Evolutionary conservation across 2,329 filamentous ascomycete genomes (phyloP).

Genomic region (Penicillium nordicum): DNA sequence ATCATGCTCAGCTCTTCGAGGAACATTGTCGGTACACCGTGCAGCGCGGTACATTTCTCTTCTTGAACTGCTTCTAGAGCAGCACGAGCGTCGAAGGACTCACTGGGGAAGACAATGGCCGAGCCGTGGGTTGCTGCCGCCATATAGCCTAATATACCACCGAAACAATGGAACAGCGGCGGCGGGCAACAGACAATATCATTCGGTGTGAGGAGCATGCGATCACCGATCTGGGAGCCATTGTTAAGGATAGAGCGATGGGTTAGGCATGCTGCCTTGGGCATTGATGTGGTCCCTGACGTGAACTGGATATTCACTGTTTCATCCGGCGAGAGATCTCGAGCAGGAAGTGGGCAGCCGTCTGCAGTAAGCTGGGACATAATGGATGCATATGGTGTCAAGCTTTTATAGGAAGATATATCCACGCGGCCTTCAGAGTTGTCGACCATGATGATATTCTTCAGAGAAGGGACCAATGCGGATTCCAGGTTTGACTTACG

Average conservation of each 20-base stretch:
- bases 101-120: conserved; percentile 77
- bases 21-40: conserved; percentile 95
- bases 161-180: conserved; percentile 70
- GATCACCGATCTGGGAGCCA: conserved; percentile 74
- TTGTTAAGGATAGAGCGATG: conserved; percentile 92
- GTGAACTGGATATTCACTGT: conserved; percentile 96
- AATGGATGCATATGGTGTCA: conserved; percentile 49
- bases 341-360: conserved; percentile 43
- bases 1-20: conserved; percentile 80
- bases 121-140: conserved; percentile 81
- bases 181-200: conserved; percentile 69
- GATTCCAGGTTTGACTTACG: conserved; percentile 48
- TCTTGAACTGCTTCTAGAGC: conserved; percentile 63
- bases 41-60: conserved; percentile 65
- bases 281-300: conserved; percentile 84
- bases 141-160: conserved; percentile 90
- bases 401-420: conserved; percentile 39
- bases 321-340: conserved; percentile 58
- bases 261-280: conserved; percentile 86
- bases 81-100: conserved; percentile 78
- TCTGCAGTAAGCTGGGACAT: conserved; percentile 43
- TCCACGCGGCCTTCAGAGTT: conserved; percentile 63
- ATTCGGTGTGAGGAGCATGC: conserved; percentile 72
- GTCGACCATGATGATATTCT: conserved; percentile 70
- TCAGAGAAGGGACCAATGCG: conserved; percentile 64